Evolutionary conservation across 805 yeast genomes (phyloP), one percentile per base, ranked within the genome.

Genomic region (Maudiozyma saulgeensis): DNA sequence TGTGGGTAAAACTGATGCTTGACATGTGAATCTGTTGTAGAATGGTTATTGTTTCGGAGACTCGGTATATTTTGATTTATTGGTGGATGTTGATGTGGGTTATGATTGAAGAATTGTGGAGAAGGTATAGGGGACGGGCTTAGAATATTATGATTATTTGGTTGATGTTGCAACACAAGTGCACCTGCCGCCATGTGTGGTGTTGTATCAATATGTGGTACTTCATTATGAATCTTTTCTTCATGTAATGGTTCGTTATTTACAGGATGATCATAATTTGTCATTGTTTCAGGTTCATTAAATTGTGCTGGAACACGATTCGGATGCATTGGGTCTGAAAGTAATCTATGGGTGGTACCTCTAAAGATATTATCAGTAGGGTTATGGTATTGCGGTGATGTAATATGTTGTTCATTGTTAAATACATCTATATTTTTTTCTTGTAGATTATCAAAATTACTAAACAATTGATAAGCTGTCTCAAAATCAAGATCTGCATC

Each of bases 401-500:
- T 13, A 3, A 19, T 23, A 12, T 44, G 39, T 7, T 35, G 32
- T n/a, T 19, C n/a, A n/a, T 39, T 16, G 7, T n/a, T 15, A 8
- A 34, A 18, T 12, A 34, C 6, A 35, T 37, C 34, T 15, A 42
- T 25, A 26, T 25, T 38, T 41, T 48, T 39, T 19, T 44, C 43
- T 23, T 39, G 42, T 18, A 43, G 9, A 16, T 54, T 53, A 21
- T 59, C 61, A 8, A 56, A 49, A 23, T 55, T 55, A 47, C 60
- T 58, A 25, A 65, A 51, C 59, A 64, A 55, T 44, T 60, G 58
- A 45, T 64, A 65, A 6, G 69, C 69, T 4, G 69, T 65, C 41
- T 65, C 69, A 46, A 65, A 65, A 51, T 65, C 69, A 26, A 64
- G 53, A 32, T 61, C 67, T 19, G 58, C 53, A 49, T 60, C 64